A percentile compares a stretch with the other conserved stretches of the same genome.
These are phyloP conservation scores for Fusarium nematophilum DNA, from an alignment of 2,329 filamentous ascomycete species.

Conservation along the genomic window DNA sequence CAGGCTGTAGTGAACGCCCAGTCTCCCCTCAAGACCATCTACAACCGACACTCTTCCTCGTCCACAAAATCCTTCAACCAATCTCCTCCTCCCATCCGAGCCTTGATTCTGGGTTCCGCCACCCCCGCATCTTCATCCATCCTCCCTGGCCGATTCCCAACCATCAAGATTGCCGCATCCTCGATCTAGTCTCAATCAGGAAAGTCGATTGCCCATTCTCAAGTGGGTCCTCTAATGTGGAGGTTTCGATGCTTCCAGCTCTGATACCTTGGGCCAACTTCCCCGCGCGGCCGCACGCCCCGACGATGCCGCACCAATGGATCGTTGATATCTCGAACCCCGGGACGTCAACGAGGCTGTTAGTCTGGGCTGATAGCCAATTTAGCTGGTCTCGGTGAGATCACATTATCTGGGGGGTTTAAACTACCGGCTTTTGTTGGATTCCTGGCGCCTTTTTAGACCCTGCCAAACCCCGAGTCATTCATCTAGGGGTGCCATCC, in stretches of 20 bases:
- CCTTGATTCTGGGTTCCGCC: too few species aligned
- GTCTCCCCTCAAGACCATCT: too few species aligned
- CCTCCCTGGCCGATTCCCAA: background rate
- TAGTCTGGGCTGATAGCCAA: background rate
- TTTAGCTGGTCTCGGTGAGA: background rate
- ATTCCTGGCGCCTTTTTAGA: background rate
- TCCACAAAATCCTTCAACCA: too few species aligned
- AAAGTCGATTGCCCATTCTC: slow-evolving; percentile 40
- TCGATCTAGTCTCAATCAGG: slow-evolving; percentile 23
- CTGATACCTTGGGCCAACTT: background rate
- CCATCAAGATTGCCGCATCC: background rate
- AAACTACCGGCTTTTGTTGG: background rate
- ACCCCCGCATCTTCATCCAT: background rate
- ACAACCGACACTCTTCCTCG: too few species aligned
- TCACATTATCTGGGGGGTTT: background rate
- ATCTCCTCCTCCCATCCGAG: too few species aligned
- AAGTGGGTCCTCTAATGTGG: slow-evolving; percentile 14
- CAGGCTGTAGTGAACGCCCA: too few species aligned
- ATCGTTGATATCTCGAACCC: background rate
- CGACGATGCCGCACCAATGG: background rate
- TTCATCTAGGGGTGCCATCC: too few species aligned
- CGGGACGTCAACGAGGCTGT: background rate
- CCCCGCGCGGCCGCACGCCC: slow-evolving; percentile 21
- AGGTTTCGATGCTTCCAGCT: background rate
- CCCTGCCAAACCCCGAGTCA: background rate